Evolutionary conservation across 768 basidiomycete species (phyloP).

Genomic region (Cyclocybe cylindracea): DNA sequence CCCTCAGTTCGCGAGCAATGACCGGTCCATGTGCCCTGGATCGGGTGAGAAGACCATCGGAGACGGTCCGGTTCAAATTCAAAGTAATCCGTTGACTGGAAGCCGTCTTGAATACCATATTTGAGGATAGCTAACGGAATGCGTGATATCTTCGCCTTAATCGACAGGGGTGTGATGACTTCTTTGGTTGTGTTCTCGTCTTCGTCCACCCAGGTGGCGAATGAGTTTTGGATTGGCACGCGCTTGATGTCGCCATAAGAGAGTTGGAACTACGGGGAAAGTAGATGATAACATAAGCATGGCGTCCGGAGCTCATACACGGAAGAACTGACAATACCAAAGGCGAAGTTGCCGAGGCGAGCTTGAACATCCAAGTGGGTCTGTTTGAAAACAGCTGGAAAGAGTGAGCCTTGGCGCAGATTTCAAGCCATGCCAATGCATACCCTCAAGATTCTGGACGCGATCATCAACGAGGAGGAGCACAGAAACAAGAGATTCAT

Average conservation of each 20-base stretch:
- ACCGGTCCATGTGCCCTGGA: slow-evolving; percentile 36
- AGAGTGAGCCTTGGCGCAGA: neutral
- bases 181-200: slow-evolving; percentile 15
- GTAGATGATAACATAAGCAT: neutral
- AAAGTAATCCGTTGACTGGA: slow-evolving; percentile 30
- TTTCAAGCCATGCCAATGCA: neutral
- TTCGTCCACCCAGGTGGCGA: slow-evolving; percentile 27
- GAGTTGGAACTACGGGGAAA: slow-evolving; percentile 26
- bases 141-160: slow-evolving; percentile 11
- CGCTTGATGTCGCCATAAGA: slow-evolving; percentile 33
- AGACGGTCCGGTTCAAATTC: slow-evolving; percentile 28
- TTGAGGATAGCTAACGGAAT: slow-evolving; percentile 28
- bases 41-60: slow-evolving; percentile 13
- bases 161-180: slow-evolving; percentile 14
- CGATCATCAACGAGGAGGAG: slow-evolving; percentile 30
- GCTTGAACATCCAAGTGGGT: slow-evolving; percentile 32
- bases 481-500: slow-evolving; percentile 31
- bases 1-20: slow-evolving; percentile 25
- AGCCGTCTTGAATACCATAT: slow-evolving; percentile 33
- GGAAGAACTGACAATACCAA: slow-evolving; percentile 31
- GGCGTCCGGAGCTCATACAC: neutral
- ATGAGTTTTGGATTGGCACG: slow-evolving; percentile 29
- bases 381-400: slow-evolving; percentile 35
- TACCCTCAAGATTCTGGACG: slow-evolving; percentile 35
- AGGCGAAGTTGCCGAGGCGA: slow-evolving; percentile 36